Base-by-base conservation (phyloP, 768 basidiomycete genomes). In the Psilocybe sp. region DNA sequence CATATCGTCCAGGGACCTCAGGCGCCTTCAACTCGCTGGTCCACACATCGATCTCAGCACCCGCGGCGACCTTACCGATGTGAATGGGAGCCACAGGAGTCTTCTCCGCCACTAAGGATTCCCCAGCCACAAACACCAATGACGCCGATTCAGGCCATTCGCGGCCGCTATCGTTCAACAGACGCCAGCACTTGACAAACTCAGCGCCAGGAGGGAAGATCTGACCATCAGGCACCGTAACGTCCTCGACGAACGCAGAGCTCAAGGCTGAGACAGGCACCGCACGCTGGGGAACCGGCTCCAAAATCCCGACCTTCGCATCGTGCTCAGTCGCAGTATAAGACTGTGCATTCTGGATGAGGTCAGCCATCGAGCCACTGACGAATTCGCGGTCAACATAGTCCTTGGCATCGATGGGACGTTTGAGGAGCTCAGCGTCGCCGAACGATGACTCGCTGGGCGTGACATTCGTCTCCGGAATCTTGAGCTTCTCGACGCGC, bases 21-120 rank as follows among this genome's bases (percentile, higher is more conserved):
- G 92, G 92, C 12, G 89, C 90, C 77, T 89, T 92, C 62, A 92
- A 72, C 49, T 91, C 89, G 11, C 78, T 79, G 5, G 87, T 86
- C 71, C 78, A 84, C 4, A 91, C 64, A 35, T 89, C 84, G 38
- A 84, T 71, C 50, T 78, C 72, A 31, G 73, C 73, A 20, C 87
- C 87, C 34, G 78, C 70, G 43, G 73, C 64, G 12, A 89, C 81
- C 1, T 56, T 38, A 1, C 89, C 90, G 33, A 91, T 73, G 36
- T 63, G 58, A 9, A 57, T 58, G 14, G 53, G 20, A 15, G 46
- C 36, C 5, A 43, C 28, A 6, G 53, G 41, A n/a, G 23, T 44
- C 3, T 61, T 60, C 20, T 55, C 64, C 1, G 51, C 53, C 47
- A 67, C 71, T 3, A 77, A 64, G 8, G 71, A 62, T 35, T 84